phyloP scores from a whole-genome alignment of 1,284 basidiomycete genomes.

The Heterobasidion irregulare region DNA sequence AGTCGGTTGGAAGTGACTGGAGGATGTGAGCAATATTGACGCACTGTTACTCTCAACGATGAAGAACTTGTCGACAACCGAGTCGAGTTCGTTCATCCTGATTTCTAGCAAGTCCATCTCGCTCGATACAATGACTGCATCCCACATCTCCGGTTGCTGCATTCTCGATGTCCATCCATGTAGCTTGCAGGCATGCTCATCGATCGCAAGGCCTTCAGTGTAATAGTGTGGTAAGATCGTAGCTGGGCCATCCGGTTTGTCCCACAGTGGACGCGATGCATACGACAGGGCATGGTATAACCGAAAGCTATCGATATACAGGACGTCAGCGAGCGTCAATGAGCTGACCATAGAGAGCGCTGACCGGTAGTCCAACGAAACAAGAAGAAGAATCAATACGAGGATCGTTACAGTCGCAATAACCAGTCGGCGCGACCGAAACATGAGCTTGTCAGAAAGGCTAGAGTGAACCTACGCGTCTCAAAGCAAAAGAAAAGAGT shows the following conservation, averaged over 20 bases:
- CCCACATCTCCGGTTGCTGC: constrained; percentile 24
- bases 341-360: too few relatives aligned
- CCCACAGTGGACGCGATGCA: constrained; percentile 60
- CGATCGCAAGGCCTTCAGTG: constrained; percentile 40
- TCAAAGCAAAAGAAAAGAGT: too few relatives aligned
- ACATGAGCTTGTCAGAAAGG: too few relatives aligned
- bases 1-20: too few relatives aligned
- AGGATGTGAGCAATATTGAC: not conserved
- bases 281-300: constrained; percentile 38
- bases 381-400: too few relatives aligned
- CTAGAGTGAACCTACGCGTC: too few relatives aligned
- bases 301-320: too few relatives aligned
- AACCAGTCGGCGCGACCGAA: too few relatives aligned
- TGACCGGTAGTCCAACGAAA: too few relatives aligned
- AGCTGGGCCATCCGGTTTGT: constrained; percentile 40
- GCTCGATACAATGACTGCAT: constrained; percentile 54
- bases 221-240: constrained; percentile 46
- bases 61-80: constrained; percentile 55
- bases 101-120: constrained; percentile 68
- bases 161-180: constrained; percentile 45
- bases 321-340: too few relatives aligned
- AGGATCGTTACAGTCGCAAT: too few relatives aligned
- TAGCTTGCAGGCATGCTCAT: constrained; percentile 37
- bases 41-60: constrained; percentile 50
- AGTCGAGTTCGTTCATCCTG: constrained; percentile 55